phyloP scores from a whole-genome alignment of 1,139 yeast genomes.

The Kazachstania sp. region DNA sequence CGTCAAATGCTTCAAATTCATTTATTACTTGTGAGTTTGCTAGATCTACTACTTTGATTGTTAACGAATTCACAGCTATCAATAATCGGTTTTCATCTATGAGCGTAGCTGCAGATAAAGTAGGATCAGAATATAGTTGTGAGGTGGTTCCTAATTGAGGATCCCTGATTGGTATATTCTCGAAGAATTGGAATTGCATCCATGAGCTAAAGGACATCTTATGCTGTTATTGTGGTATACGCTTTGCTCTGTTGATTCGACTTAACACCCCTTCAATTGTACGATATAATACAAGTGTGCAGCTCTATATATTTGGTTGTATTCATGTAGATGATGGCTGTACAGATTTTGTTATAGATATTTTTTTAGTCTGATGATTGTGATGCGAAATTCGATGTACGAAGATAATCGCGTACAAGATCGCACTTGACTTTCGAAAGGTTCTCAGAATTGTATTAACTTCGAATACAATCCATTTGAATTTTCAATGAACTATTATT shows the following conservation, averaged over 20 bases:
- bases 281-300: no score
- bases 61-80: conserved; percentile 48
- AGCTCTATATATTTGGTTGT: no score
- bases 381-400: no score
- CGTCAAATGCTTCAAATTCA: conserved; percentile 56
- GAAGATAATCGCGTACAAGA: no score
- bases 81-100: conserved; percentile 42
- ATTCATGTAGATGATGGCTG: no score
- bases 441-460: not conserved
- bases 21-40: conserved; percentile 39
- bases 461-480: not conserved
- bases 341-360: no score
- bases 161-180: conserved; percentile 72
- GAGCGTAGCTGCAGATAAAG: conserved; percentile 51
- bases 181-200: conserved; percentile 88
- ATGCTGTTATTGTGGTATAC: no score
- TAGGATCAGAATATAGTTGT: conserved; percentile 70
- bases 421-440: not conserved
- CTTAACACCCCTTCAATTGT: no score
- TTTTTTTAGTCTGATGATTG: no score
- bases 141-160: conserved; percentile 59
- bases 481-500: conserved; percentile 1
- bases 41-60: conserved; percentile 50
- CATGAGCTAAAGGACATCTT: conserved; percentile 46
- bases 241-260: no score